These are phyloP conservation scores for Colletotrichum simmondsii DNA, from an alignment of 2,329 filamentous ascomycete genomes.

Conservation along the genomic window DNA sequence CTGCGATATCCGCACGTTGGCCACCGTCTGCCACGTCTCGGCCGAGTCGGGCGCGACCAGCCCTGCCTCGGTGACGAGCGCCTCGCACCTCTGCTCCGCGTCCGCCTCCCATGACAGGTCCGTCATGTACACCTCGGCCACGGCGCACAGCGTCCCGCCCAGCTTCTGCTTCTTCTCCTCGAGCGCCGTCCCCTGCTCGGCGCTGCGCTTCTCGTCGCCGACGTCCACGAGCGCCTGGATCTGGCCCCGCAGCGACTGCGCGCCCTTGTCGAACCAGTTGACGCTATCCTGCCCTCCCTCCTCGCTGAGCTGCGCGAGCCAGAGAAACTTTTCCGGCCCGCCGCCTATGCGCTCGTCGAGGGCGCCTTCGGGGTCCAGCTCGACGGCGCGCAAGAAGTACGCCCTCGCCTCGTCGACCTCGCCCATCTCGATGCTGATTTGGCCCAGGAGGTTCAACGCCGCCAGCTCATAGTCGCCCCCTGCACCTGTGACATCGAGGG, in stretches of 20 bases:
- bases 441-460: slow-evolving; percentile 80
- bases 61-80: slow-evolving; percentile 89
- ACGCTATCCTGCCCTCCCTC: slow-evolving; percentile 75
- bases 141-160: slow-evolving; percentile 90
- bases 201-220: slow-evolving; percentile 43
- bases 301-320: slow-evolving; percentile 89
- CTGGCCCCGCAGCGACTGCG: slow-evolving; percentile 76
- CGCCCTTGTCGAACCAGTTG: slow-evolving; percentile 76
- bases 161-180: slow-evolving; percentile 83
- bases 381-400: slow-evolving; percentile 78
- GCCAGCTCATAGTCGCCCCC: slow-evolving; percentile 66
- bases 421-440: slow-evolving; percentile 85
- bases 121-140: slow-evolving; percentile 98
- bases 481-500: slow-evolving; percentile 54
- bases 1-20: slow-evolving; percentile 94
- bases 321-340: slow-evolving; percentile 93
- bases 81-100: slow-evolving; percentile 88
- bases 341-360: slow-evolving; percentile 79
- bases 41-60: slow-evolving; percentile 83
- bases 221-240: slow-evolving; percentile 71
- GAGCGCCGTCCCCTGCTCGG: slow-evolving; percentile 54
- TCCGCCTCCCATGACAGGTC: slow-evolving; percentile 94
- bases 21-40: slow-evolving; percentile 95
- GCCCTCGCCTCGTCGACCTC: slow-evolving; percentile 80
- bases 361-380: slow-evolving; percentile 80